Percentiles rank a stretch among this genome's conserved stretches.
These are phyloP conservation scores for Fusarium equiseti DNA, from an alignment of 2,329 filamentous ascomycete species.

Conservation along the genomic window DNA sequence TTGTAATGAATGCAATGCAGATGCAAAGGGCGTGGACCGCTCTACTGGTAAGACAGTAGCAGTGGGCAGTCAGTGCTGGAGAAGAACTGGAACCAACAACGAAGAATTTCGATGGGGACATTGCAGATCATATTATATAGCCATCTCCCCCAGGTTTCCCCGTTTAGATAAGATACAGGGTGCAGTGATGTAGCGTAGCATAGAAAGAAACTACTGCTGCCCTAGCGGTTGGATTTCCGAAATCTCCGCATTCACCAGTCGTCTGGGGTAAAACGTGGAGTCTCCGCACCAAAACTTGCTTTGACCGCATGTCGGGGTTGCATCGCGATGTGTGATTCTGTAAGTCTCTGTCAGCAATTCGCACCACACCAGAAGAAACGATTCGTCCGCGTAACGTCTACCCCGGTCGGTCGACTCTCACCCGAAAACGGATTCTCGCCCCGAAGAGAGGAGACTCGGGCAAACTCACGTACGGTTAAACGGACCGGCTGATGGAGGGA, in stretches of 20 bases:
- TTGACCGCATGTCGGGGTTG: constrained; percentile 18
- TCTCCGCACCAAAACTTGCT: constrained; percentile 19
- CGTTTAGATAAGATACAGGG: constrained; percentile 12
- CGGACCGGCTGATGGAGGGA: constrained; percentile 36
- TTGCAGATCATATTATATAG: constrained; percentile 33
- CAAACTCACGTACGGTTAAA: constrained; percentile 30
- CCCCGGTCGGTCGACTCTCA: constrained; percentile 10
- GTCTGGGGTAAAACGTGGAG: constrained; percentile 34
- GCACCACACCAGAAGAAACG: not conserved
- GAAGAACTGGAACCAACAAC: constrained; percentile 5
- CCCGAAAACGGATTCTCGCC: constrained; percentile 22
- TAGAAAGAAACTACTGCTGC: not conserved
- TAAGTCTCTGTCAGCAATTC: constrained; percentile 5
- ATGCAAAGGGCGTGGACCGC: not conserved
- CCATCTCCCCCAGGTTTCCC: not conserved
- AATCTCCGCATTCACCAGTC: constrained; percentile 25
- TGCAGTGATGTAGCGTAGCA: not conserved
- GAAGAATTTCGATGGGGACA: constrained; percentile 3
- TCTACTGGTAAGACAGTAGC: not conserved
- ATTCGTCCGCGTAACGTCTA: constrained; percentile 18
- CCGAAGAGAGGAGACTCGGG: constrained; percentile 17
- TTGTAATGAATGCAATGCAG: not conserved
- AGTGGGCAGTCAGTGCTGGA: not conserved
- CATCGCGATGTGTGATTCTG: constrained; percentile 20
- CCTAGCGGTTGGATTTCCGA: constrained; percentile 23